phyloP scores from a whole-genome alignment of 2,329 filamentous ascomycete species.

The Fusarium udum region DNA sequence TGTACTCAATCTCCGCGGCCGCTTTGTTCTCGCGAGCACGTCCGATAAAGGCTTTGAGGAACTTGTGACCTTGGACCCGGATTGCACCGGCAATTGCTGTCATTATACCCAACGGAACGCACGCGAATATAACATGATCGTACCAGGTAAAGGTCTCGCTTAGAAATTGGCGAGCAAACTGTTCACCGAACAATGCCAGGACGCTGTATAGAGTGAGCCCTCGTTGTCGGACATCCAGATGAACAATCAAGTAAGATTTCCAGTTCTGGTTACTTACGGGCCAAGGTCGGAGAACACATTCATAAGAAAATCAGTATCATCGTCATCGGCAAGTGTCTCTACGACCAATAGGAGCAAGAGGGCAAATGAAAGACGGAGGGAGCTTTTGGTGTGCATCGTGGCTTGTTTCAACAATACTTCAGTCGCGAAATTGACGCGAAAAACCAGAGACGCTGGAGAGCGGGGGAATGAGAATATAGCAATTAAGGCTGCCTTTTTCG shows the following conservation, averaged over 20 bases:
- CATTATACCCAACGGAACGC: neutral
- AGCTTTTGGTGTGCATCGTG: neutral
- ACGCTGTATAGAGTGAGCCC: neutral
- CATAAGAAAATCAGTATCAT: neutral
- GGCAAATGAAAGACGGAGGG: neutral
- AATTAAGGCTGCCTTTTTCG: neutral
- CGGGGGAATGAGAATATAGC: neutral
- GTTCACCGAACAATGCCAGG: neutral
- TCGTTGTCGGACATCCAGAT: too few relatives aligned
- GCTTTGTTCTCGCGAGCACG: neutral
- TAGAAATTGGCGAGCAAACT: neutral
- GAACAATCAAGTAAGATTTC: neutral
- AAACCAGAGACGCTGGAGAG: neutral
- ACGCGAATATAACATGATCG: neutral
- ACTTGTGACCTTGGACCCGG: fast-evolving
- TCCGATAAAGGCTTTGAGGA: neutral
- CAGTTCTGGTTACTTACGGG: neutral
- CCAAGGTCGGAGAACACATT: neutral
- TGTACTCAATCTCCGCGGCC: neutral
- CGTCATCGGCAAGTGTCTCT: neutral
- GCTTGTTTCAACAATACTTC: too few relatives aligned
- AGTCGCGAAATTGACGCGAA: neutral
- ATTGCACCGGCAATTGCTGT: neutral
- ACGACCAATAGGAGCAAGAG: neutral
- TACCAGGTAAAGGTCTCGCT: neutral